phyloP scores from a whole-genome alignment of 2,329 filamentous ascomycete species.

The Scedosporium apiospermum region DNA sequence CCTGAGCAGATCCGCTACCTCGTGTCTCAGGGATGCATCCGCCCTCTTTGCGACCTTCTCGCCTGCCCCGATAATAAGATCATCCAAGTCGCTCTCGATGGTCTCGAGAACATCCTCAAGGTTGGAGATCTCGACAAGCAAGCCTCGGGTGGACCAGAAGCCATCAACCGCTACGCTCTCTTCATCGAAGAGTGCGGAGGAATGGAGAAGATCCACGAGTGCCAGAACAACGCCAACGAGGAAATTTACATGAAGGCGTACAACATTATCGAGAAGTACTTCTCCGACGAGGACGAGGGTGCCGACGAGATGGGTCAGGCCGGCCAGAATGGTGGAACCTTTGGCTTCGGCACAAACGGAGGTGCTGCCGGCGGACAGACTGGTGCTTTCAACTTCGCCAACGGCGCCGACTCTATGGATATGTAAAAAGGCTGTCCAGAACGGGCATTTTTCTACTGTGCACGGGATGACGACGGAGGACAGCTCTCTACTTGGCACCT shows the following conservation, averaged over 20 bases:
- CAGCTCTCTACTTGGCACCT: not conserved
- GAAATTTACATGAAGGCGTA: constrained; percentile 99
- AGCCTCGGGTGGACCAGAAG: constrained; percentile 61
- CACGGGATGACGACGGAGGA: not conserved
- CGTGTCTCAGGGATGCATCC: constrained; percentile 89
- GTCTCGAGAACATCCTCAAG: constrained; percentile 98
- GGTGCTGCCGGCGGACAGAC: constrained; percentile 46
- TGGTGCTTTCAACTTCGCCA: constrained; percentile 91
- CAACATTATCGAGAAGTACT: constrained; percentile 99
- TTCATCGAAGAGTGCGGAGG: constrained; percentile 98
- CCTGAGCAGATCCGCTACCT: constrained; percentile 97
- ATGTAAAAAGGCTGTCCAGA: constrained; percentile 36
- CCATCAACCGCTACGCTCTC: constrained; percentile 91
- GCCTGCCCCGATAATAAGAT: constrained; percentile 99
- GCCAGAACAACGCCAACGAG: constrained; percentile 99
- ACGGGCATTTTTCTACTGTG: constrained; percentile 1
- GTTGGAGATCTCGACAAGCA: constrained; percentile 98
- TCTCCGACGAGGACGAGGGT: constrained; percentile 95
- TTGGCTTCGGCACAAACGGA: constrained; percentile 65
- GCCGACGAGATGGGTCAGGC: constrained; percentile 66
- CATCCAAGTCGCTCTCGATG: constrained; percentile 95
- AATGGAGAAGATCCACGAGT: constrained; percentile 99
- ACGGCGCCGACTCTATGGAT: constrained; percentile 55
- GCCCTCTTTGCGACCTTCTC: constrained; percentile 89
- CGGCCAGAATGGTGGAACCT: constrained; percentile 61